Evolutionary conservation across 441 rosid genomes (phyloP), one percentile per base, ranked within the genome.

Genomic region (Eutrema salsugineum): DNA sequence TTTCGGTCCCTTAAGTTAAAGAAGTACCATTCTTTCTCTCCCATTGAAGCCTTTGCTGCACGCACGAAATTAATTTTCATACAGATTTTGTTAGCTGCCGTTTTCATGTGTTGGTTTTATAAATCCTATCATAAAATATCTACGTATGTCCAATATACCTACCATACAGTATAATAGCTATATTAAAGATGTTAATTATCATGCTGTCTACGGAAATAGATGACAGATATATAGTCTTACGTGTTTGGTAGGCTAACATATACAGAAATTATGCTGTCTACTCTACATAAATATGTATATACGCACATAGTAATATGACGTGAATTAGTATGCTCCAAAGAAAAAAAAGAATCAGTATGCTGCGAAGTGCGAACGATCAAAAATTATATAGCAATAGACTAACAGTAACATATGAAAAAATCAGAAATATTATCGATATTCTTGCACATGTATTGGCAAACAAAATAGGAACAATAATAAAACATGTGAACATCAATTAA

Each of bases 1-100:
- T 88, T 88, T 42, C 93, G 57, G 49, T 88, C 93, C 56, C 85
- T 80, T 82, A 84, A 69, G 61, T 72, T 84, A 70, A 85, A 88
- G 82, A 88, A 88, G 46, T 86, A 88, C 93, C 93, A 86, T 43
- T 85, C 90, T 73, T 86, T 88, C 81, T 86, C 88, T 10, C 93
- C 93, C 90, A 88, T 88, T 3, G 87, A 83, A 44, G 93, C 93
- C 70, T 83, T 88, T 58, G 67, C 90, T 88, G 71, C 61, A 57
- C 68, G 44, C 14, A 47, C 19, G 14, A 36, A 24, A 36, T 32
- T 22, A 11, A 36, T 32, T 22, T 19, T 11, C 33, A 55, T 50
- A 28, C 9, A 36, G 44, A 35, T 11, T 35, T 36, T 36, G 40
- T 36, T 36, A 36, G 12, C 40, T 3, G 12, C 11, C 11, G 39